Conservation (phyloP, 768 basidiomycete genomes). For the Pulveroboletus sp. region DNA sequence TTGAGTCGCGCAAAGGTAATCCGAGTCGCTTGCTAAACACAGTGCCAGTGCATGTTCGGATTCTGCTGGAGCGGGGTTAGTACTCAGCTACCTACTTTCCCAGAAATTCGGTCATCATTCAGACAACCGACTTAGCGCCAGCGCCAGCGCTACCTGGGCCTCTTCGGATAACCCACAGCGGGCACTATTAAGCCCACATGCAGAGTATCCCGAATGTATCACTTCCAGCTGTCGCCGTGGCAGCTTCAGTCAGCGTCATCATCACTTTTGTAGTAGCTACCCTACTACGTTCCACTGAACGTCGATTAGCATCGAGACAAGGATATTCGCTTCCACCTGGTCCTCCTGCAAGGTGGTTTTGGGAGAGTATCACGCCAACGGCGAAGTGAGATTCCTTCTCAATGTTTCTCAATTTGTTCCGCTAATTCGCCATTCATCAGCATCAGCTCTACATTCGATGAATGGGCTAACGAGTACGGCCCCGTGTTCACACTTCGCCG, state of each 20-base stretch:
- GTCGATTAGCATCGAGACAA: slow-evolving; percentile 2
- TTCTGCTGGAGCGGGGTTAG: no score
- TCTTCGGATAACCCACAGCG: no score
- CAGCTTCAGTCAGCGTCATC: neutral
- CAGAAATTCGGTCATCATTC: no score
- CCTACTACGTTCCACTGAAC: neutral
- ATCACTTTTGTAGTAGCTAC: neutral
- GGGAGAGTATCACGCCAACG: slow-evolving; percentile 5
- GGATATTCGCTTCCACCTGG: slow-evolving; percentile 16
- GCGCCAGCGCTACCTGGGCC: no score
- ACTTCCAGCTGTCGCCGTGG: neutral
- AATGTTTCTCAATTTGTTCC: neutral
- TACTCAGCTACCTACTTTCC: no score
- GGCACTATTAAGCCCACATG: neutral
- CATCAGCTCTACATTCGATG: slow-evolving; percentile 36
- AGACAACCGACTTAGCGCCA: no score
- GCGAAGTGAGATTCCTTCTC: slow-evolving; percentile 6
- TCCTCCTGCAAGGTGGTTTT: slow-evolving; percentile 8
- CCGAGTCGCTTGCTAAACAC: no score
- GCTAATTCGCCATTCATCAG: slow-evolving; percentile 1
- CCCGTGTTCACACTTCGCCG: slow-evolving; percentile 55
- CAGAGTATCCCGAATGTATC: neutral
- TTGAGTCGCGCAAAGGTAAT: no score
- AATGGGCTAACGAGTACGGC: slow-evolving; percentile 56
- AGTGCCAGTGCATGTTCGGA: no score